Percentiles rank a stretch among this genome's conserved stretches.
These are phyloP conservation scores for Fraxinus baroniana DNA, from an alignment of 305 asterid genomes.

Conservation along the genomic window DNA sequence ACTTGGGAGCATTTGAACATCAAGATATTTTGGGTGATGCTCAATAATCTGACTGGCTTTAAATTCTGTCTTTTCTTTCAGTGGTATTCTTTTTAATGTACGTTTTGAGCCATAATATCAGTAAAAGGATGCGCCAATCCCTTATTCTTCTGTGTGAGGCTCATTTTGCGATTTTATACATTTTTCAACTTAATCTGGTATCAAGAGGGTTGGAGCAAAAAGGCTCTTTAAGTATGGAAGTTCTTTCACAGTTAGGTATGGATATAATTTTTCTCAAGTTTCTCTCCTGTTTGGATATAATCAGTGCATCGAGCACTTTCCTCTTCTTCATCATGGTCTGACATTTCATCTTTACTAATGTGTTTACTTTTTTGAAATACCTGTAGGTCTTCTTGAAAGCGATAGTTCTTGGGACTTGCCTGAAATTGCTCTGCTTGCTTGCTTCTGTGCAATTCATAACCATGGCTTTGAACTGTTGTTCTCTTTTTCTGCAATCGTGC, in stretches of 20 bases:
- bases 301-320: conserved; percentile 19
- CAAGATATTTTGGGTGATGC: conserved; percentile 17
- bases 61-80: conserved; percentile 45
- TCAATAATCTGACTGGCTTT: conserved; percentile 34
- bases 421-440: conserved; percentile 83
- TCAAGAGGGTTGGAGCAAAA: conserved; percentile 58
- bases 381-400: conserved; percentile 78
- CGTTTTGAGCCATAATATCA: conserved; percentile 82
- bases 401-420: conserved; percentile 80
- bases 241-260: conserved; percentile 88
- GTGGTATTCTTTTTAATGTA: conserved; percentile 90
- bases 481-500: conserved; percentile 90
- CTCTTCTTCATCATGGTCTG: conserved; percentile 14
- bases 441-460: conserved; percentile 94
- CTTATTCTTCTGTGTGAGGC: conserved; percentile 91
- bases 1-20: conserved; percentile 13
- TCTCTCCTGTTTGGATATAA: conserved; percentile 20
- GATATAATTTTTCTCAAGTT: conserved; percentile 23
- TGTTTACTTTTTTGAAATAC: conserved; percentile 26
- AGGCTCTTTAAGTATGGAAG: conserved; percentile 63
- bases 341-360: conserved; percentile 18
- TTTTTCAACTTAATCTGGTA: conserved; percentile 85
- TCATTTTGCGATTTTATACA: conserved; percentile 81
- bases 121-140: conserved; percentile 73
- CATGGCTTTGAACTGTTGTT: conserved; percentile 89